phyloP scores from a whole-genome alignment of 768 basidiomycete species.

The Mrakia frigida region DNA sequence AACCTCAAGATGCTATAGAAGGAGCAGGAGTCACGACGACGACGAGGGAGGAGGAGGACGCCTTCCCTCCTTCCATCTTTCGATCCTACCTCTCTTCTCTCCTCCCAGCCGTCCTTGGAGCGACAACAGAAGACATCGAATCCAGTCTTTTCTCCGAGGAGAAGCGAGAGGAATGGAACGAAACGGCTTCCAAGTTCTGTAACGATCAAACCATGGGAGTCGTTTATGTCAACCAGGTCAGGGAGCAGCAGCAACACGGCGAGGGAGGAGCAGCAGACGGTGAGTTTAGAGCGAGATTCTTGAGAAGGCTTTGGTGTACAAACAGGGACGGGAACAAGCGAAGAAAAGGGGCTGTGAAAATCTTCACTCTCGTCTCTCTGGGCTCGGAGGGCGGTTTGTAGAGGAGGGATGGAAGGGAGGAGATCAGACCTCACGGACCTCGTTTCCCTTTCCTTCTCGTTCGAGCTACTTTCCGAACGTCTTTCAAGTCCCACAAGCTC shows the following conservation, averaged over 20 bases:
- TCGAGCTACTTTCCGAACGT: no score
- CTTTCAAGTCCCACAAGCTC: conserved; percentile 33
- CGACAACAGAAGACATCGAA: conserved; percentile 59
- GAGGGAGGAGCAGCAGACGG: conserved; percentile 57
- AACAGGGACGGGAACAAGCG: no score
- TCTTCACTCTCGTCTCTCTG: background rate
- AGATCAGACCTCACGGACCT: background rate
- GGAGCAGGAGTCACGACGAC: background rate
- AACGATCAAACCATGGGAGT: conserved; percentile 63
- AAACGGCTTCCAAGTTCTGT: conserved; percentile 69
- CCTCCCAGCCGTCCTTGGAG: conserved; percentile 77
- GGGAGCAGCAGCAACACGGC: conserved; percentile 57
- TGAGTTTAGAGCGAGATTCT: background rate
- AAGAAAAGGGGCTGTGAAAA: no score
- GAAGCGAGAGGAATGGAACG: conserved; percentile 60
- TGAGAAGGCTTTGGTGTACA: no score
- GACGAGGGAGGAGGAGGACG: background rate
- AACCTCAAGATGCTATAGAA: background rate
- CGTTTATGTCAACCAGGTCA: conserved; percentile 74
- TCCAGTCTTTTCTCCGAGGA: conserved; percentile 54
- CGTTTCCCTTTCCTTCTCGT: conserved; percentile 22
- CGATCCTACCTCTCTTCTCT: conserved; percentile 60
- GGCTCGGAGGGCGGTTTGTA: background rate
- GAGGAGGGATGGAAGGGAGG: background rate
- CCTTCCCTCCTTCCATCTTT: conserved; percentile 4